phyloP scores from a whole-genome alignment of 208 protist species.

The Wallacemonas sp. region DNA sequence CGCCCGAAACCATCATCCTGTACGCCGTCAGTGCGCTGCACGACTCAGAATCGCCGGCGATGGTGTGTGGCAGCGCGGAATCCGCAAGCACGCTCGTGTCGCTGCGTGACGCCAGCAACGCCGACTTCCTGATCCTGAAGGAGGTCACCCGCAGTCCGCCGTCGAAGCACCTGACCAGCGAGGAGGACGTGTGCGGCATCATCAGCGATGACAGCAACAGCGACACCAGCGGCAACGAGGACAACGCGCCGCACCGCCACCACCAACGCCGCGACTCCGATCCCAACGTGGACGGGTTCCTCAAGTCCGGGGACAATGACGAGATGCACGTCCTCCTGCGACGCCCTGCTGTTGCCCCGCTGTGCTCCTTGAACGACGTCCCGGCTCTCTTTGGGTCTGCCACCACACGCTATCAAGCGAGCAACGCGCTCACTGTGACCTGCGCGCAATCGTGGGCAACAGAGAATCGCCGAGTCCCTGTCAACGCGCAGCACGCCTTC shows the following conservation, averaged over 20 bases:
- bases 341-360: background rate
- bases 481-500: background rate
- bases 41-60: background rate
- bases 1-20: conserved; percentile 37
- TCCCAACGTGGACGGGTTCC: background rate
- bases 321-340: too few relatives aligned
- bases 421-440: background rate
- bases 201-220: conserved; percentile 10
- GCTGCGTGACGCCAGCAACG: conserved; percentile 42
- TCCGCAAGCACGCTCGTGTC: conserved; percentile 3
- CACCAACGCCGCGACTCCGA: background rate
- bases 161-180: conserved; percentile 4
- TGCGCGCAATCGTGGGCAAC: conserved; percentile 13
- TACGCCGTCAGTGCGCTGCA: conserved; percentile 18
- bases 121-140: conserved; percentile 58
- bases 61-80: background rate
- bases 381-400: background rate
- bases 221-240: background rate
- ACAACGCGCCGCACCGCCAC: background rate
- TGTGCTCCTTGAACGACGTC: background rate
- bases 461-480: conserved; percentile 12
- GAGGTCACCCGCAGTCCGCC: conserved; percentile 17
- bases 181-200: background rate
- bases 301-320: too few relatives aligned
- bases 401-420: background rate